Evolutionary conservation across 2,329 filamentous ascomycete genomes (phyloP), one percentile per base, ranked within the genome.

Genomic region (Scytalidium sp.): DNA sequence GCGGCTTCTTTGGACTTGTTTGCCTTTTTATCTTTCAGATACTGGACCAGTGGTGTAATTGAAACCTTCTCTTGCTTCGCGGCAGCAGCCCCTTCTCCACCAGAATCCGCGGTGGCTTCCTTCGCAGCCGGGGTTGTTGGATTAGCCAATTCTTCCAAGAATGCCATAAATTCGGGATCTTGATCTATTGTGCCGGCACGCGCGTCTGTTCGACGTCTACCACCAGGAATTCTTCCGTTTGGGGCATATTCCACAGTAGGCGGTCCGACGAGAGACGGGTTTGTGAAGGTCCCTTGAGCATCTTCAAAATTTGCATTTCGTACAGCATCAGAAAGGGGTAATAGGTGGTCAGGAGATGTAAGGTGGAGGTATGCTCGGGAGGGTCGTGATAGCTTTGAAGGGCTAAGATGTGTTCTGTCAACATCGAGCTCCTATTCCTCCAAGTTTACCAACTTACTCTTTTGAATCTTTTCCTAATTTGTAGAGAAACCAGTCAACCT

Each of bases 121-220:
- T 75, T 80, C 4, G 71, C 61, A 15, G n/a, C n/a, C n/a, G n/a
- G n/a, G 1, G 72, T 70, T 8, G 69, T 68, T 2, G 81, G 81
- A 58, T 95, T 90, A 1, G 92, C 95, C 43, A 97, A 78, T 47
- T 82, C 87, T 66, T 95, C 88, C 7, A 99, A 78, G 66, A 97
- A 99, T 21, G 85, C 84, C 74, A 97, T 95, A 61, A 97, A 99
- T 60, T 97, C 94, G 0, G 90, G 84, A 63, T 99, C 94, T 65
- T 96, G 91, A 61, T 99, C 94, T 58, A 99, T 97, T 3, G 91
- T 96, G 47, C 93, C 94, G 66, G 96, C 90, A 13, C 92, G 85
- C 47, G 84, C 83, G 73, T 99, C 94, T 47, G 83, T 81, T 27
- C 90, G 84, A 45, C 82, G 81, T 66, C 89, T 90, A 29, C 78